Conservation (phyloP, 805 yeast genomes). For the Jamesozyma rosinii region DNA sequence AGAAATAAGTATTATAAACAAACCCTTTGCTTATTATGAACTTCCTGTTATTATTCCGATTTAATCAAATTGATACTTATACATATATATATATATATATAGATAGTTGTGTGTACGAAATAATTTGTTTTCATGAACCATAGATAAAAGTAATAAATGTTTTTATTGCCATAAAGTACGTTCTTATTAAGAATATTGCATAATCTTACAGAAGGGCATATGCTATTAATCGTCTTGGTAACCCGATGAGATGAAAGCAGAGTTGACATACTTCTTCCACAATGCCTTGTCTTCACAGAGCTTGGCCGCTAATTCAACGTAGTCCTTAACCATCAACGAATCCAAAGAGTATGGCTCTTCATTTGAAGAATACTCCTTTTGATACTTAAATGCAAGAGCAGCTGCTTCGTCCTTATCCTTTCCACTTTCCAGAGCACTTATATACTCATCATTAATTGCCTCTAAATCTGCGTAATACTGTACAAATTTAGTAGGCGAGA, state of each 20-base stretch:
- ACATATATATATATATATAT: no score
- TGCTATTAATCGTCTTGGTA: slow-evolving; percentile 47
- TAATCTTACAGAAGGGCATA: no score
- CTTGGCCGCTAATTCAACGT: slow-evolving; percentile 48
- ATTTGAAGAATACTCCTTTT: slow-evolving; percentile 62
- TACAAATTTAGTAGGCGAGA: slow-evolving; percentile 62
- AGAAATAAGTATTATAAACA: background rate
- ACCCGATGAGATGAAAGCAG: slow-evolving; percentile 57
- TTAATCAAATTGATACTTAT: background rate
- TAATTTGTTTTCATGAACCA: no score
- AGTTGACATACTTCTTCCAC: slow-evolving; percentile 49
- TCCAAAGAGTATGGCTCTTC: slow-evolving; percentile 48
- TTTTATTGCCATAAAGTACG: no score
- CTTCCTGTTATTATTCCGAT: background rate
- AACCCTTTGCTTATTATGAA: no score
- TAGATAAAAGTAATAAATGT: no score
- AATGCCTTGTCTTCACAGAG: slow-evolving; percentile 42
- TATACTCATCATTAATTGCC: slow-evolving; percentile 35
- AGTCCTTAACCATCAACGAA: slow-evolving; percentile 50
- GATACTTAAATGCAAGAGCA: slow-evolving; percentile 42
- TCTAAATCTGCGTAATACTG: slow-evolving; percentile 67
- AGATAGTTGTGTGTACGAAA: no score
- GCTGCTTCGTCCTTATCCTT: slow-evolving; percentile 47
- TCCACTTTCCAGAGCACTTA: slow-evolving; percentile 44
- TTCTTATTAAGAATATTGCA: no score